Conservation (phyloP, 2,329 filamentous ascomycete genomes). For the Blumeria hordei region DNA sequence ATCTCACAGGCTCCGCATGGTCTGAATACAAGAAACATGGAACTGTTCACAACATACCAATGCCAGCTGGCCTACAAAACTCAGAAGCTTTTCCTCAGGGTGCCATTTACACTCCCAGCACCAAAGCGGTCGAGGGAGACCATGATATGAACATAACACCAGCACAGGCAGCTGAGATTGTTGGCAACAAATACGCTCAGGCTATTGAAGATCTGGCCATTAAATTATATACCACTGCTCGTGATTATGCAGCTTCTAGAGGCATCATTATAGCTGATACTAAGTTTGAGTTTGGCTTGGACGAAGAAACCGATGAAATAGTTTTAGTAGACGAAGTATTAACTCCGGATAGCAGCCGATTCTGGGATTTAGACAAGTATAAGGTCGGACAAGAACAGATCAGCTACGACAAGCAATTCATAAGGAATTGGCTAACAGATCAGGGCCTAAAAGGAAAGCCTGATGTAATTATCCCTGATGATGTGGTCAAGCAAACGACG, state of each 20-base stretch:
- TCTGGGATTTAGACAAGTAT: slow-evolving; percentile 60
- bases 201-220: slow-evolving; percentile 33
- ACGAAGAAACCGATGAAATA: slow-evolving; percentile 31
- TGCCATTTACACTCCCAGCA: slow-evolving; percentile 42
- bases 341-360: slow-evolving; percentile 62
- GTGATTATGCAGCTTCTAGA: slow-evolving; percentile 27
- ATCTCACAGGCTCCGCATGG: slow-evolving; percentile 52
- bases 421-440: slow-evolving; percentile 59
- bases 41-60: slow-evolving; percentile 39
- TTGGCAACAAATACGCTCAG: slow-evolving; percentile 33
- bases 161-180: slow-evolving; percentile 21
- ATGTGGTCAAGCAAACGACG: slow-evolving; percentile 43
- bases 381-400: slow-evolving; percentile 49
- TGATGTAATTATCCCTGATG: slow-evolving; percentile 44
- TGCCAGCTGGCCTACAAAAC: slow-evolving; percentile 33
- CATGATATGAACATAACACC: slow-evolving; percentile 50
- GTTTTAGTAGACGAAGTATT: slow-evolving; percentile 50
- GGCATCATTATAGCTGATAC: slow-evolving; percentile 53
- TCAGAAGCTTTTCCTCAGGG: slow-evolving; percentile 32
- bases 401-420: slow-evolving; percentile 71
- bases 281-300: slow-evolving; percentile 50
- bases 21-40: slow-evolving; percentile 37
- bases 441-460: slow-evolving; percentile 53
- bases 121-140: slow-evolving; percentile 40
- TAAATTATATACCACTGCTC: slow-evolving; percentile 31